Conservation (phyloP, 805 yeast genomes). For the Zygosaccharomyces siamensis region DNA sequence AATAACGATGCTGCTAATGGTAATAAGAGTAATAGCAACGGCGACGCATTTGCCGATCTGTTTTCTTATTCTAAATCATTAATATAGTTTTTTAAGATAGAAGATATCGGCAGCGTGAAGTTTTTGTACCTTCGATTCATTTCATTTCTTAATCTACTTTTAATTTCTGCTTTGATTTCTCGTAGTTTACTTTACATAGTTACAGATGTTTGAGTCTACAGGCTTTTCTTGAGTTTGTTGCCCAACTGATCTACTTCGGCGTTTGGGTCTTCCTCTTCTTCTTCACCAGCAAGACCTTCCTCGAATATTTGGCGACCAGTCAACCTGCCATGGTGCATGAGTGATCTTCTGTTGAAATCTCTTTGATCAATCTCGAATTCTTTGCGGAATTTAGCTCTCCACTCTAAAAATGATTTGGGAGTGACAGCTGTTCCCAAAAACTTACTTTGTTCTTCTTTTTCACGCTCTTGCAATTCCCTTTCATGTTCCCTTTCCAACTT, state of each 20-base stretch:
- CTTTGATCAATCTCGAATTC: slow-evolving; percentile 68
- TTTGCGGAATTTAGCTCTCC: slow-evolving; percentile 69
- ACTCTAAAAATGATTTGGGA: slow-evolving; percentile 57
- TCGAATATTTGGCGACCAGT: slow-evolving; percentile 91
- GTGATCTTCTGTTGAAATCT: slow-evolving; percentile 45
- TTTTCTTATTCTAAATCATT: slow-evolving; percentile 32
- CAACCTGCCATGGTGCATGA: slow-evolving; percentile 68
- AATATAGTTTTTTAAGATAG: slow-evolving; percentile 13
- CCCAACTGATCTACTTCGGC: slow-evolving; percentile 19
- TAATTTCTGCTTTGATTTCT: background rate
- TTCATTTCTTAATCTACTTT: background rate
- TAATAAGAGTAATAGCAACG: slow-evolving; percentile 10
- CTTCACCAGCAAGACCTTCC: slow-evolving; percentile 74
- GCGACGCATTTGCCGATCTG: slow-evolving; percentile 31
- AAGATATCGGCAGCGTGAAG: background rate
- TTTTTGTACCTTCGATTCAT: background rate
- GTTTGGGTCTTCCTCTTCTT: slow-evolving; percentile 46
- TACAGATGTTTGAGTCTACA: slow-evolving; percentile 4
- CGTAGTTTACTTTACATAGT: slow-evolving; percentile 6
- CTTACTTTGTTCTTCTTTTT: slow-evolving; percentile 80
- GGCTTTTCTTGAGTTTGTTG: slow-evolving; percentile 10
- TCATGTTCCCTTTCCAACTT: slow-evolving; percentile 55
- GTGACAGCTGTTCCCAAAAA: slow-evolving; percentile 91
- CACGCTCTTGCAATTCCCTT: slow-evolving; percentile 54
- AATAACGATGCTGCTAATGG: slow-evolving; percentile 8